These are phyloP conservation scores for Fusarium acutatum DNA, from an alignment of 2,329 filamentous ascomycete species.

Conservation along the genomic window DNA sequence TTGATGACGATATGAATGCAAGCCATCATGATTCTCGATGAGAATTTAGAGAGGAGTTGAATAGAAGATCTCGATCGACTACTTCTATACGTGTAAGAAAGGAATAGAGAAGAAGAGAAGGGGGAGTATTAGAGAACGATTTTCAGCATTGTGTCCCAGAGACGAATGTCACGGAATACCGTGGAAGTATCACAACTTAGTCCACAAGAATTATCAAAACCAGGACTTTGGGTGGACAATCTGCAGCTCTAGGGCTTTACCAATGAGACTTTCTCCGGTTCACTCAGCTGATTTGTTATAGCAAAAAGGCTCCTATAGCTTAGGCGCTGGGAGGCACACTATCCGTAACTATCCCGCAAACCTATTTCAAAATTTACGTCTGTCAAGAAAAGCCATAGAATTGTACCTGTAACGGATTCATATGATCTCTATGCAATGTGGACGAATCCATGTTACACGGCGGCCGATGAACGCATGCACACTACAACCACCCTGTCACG, in stretches of 20 bases:
- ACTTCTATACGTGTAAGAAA: neutral
- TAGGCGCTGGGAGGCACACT: too few relatives aligned
- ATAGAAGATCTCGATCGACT: constrained; percentile 6
- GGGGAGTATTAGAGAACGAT: neutral
- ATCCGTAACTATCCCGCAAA: neutral
- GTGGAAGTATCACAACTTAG: neutral
- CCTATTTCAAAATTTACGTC: neutral
- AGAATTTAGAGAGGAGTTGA: neutral
- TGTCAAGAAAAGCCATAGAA: neutral
- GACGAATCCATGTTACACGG: neutral
- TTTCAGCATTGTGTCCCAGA: neutral
- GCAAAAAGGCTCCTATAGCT: neutral
- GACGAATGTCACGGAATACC: neutral
- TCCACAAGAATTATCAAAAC: neutral
- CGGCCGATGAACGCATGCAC: neutral
- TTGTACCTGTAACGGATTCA: neutral
- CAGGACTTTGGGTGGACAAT: neutral
- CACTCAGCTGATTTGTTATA: neutral
- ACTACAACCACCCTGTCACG: neutral
- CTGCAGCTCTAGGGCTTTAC: neutral
- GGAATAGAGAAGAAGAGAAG: neutral
- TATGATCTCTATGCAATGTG: neutral
- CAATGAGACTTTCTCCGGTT: neutral
- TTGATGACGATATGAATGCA: neutral
- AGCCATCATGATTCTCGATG: neutral